phyloP scores from a whole-genome alignment of 371 early-diverging fungal genomes.

The Actinomortierella wolfii region DNA sequence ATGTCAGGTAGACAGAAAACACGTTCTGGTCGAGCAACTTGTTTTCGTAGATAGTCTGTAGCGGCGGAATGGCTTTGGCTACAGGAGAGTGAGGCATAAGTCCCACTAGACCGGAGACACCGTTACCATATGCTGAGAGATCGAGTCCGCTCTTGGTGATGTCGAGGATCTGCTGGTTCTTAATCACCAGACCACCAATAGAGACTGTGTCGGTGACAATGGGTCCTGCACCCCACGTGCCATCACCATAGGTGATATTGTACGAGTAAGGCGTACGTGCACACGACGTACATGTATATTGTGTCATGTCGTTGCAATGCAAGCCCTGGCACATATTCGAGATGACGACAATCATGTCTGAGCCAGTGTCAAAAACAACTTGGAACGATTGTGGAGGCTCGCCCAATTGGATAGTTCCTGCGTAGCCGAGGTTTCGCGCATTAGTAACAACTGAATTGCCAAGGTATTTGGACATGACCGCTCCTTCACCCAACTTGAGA shows the following conservation, averaged over 20 bases:
- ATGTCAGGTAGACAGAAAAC: conserved; percentile 37
- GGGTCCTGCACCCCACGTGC: conserved; percentile 41
- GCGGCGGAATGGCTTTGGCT: conserved; percentile 19
- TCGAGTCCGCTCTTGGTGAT: conserved; percentile 31
- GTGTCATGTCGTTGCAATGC: conserved; percentile 31
- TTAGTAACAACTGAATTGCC: conserved; percentile 1
- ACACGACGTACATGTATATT: conserved; percentile 33
- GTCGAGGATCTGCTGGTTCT: conserved; percentile 42
- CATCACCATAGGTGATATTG: conserved; percentile 45
- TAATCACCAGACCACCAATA: conserved; percentile 33
- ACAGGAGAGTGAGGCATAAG: conserved; percentile 36
- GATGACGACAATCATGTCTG: conserved; percentile 45
- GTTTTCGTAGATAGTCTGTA: conserved; percentile 26
- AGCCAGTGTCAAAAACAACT: conserved; percentile 44
- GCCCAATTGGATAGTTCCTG: conserved; percentile 35
- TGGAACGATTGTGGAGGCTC: conserved; percentile 40
- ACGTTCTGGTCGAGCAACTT: conserved; percentile 43
- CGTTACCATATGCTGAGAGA: conserved; percentile 25
- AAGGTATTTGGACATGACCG: conserved; percentile 20
- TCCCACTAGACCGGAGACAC: conserved; percentile 38
- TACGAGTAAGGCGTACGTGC: conserved; percentile 33
- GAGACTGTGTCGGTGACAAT: conserved; percentile 40
- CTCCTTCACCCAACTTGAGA: too few species aligned
- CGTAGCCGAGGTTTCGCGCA: conserved; percentile 34
- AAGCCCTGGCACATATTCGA: conserved; percentile 32